Evolutionary conservation across 1,284 basidiomycete species (phyloP), one percentile per base, ranked within the genome.

Genomic region (Trichosporon asahii): DNA sequence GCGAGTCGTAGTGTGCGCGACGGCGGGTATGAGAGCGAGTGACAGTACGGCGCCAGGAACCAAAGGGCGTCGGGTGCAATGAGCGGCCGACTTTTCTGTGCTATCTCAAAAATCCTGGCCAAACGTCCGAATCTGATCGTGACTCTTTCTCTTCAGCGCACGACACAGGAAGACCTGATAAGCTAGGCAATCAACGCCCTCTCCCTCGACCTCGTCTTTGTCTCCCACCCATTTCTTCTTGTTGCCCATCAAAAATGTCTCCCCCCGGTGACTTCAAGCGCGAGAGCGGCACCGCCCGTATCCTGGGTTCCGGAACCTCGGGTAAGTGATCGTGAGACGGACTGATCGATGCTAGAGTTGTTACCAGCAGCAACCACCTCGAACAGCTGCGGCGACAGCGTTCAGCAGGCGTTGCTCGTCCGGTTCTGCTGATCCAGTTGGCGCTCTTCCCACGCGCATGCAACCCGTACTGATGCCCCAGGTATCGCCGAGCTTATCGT

Each of bases 401-500:
- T 31, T 15, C 5, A n/a, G 3, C 27, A 5, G 31, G 21, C 21
- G 4, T 15, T 25, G 57, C 57, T 9, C 55, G 57, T 61, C 27
- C 7, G 57, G 8, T 9, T 61, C 57, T 61, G 57, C 6, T 33
- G 29, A 31, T 31, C 15, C 7, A 31, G 18, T 14, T 31, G 14
- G 12, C 18, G 18, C 5, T 37, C 40, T 11, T 37, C 40, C 40
- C 31, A 37, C 5, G 27, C 21, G n/a, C 37, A 40, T 37, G 21
- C 33, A 31, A 46, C 2, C 25, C 63, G 37, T 57, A 60, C 66
- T 66, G 53, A 69, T 37, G 27, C 67, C 57, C 68, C 81, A 93
- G 95, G 95, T 79, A 88, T 99, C 78, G 95, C 95, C 75, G 96
- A 99, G 86, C 88, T 99, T 70, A 84, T 96, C 76, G 88, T 94